Evolutionary conservation across 495 filamentous ascomycete species (phyloP).

Genomic region (Annulohypoxylon moriforme): DNA sequence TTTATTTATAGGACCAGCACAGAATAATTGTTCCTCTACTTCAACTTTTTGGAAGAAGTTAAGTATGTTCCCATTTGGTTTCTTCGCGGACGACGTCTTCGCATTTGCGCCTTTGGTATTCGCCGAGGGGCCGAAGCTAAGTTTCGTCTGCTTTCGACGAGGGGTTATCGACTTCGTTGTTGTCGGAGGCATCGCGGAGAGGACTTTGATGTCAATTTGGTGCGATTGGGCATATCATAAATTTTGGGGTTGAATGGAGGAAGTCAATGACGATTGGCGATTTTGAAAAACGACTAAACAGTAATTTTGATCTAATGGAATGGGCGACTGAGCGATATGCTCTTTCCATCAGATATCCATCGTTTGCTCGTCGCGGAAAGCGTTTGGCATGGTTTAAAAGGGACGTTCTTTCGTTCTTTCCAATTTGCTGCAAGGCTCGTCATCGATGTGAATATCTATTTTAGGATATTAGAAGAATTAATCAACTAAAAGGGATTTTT

Average conservation of each 20-base stretch:
- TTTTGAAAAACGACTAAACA: background rate
- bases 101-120: constrained; percentile 23
- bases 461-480: constrained; percentile 1
- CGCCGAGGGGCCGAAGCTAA: constrained; percentile 37
- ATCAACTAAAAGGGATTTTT: constrained; percentile 28
- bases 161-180: constrained; percentile 36
- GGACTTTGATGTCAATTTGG: background rate
- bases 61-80: constrained; percentile 75
- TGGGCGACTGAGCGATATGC: background rate
- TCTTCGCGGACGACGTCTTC: constrained; percentile 39
- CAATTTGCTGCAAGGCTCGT: constrained; percentile 1
- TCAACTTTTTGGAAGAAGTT: constrained; percentile 54
- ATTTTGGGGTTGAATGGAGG: background rate
- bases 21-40: constrained; percentile 48
- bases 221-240: constrained; percentile 10
- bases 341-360: background rate
- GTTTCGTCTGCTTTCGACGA: constrained; percentile 43
- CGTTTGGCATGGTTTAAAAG: background rate
- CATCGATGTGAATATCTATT: background rate
- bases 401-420: constrained; percentile 4
- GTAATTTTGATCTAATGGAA: background rate
- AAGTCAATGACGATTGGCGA: background rate
- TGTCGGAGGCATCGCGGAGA: constrained; percentile 27
- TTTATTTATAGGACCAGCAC: constrained; percentile 26
- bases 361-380: background rate